Conservation (phyloP, 768 basidiomycete species). For the Pleurotus citrinopileatus region DNA sequence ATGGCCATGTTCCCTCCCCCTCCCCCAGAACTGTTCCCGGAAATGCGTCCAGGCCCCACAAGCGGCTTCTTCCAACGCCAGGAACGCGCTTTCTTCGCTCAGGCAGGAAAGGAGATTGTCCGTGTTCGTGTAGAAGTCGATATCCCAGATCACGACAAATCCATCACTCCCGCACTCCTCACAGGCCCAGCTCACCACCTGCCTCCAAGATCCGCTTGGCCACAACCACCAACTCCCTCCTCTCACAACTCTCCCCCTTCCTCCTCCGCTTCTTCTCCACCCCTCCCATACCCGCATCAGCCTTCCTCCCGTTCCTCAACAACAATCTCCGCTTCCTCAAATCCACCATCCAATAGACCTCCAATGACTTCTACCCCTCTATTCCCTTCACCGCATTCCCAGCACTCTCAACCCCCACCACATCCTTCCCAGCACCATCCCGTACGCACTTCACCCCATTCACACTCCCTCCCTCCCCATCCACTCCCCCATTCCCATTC, state of each 20-base stretch:
- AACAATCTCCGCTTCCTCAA: slow-evolving; percentile 23
- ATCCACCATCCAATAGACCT: slow-evolving; percentile 30
- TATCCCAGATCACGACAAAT: slow-evolving; percentile 27
- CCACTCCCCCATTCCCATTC: neutral
- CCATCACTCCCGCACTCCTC: too few relatives aligned
- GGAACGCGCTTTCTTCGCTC: slow-evolving; percentile 79
- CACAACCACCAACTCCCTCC: slow-evolving; percentile 16
- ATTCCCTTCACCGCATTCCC: slow-evolving; percentile 21
- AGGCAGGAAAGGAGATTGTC: slow-evolving; percentile 75
- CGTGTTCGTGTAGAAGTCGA: slow-evolving; percentile 73
- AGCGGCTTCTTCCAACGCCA: slow-evolving; percentile 72
- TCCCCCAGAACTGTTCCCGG: slow-evolving; percentile 51
- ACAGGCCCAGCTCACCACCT: neutral
- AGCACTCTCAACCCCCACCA: slow-evolving; percentile 9
- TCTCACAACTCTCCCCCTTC: slow-evolving; percentile 30
- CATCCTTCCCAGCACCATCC: slow-evolving; percentile 31
- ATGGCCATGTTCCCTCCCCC: slow-evolving; percentile 83
- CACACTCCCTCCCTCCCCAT: neutral
- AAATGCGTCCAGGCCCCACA: slow-evolving; percentile 62
- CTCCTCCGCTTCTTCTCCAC: slow-evolving; percentile 26
- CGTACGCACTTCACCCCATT: slow-evolving; percentile 40
- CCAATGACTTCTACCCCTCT: slow-evolving; percentile 31
- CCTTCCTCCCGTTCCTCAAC: neutral
- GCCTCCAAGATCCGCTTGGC: slow-evolving; percentile 25
- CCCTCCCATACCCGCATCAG: slow-evolving; percentile 11